A percentile compares a stretch with the other conserved stretches of the same genome.
phyloP scores from a whole-genome alignment of 2,329 filamentous ascomycete genomes.

The Colletotrichum sp. region DNA sequence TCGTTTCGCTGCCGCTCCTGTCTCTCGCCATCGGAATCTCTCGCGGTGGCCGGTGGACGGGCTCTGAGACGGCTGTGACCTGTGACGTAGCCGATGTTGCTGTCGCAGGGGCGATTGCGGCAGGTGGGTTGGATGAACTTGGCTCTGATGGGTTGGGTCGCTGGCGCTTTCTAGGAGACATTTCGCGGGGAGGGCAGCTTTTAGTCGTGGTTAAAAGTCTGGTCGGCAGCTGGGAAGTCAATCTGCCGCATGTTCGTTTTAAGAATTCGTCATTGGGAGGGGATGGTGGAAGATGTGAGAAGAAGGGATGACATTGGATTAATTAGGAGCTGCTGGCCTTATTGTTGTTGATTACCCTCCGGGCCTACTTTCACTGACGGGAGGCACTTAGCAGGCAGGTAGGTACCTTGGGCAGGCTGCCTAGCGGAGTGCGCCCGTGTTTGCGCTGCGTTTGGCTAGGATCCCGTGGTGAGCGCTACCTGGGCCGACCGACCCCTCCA shows the following conservation, averaged over 20 bases:
- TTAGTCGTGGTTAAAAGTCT: not conserved
- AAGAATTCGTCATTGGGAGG: not conserved
- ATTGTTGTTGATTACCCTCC: slow-evolving; percentile 1
- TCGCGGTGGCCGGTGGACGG: slow-evolving; percentile 4
- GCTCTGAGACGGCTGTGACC: slow-evolving; percentile 21
- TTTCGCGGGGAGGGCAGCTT: slow-evolving; percentile 25
- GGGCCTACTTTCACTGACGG: not conserved
- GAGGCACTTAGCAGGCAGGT: not conserved
- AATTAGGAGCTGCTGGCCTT: not conserved
- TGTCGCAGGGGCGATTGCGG: slow-evolving; percentile 19
- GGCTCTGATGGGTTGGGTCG: slow-evolving; percentile 37
- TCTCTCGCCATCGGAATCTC: slow-evolving; percentile 15
- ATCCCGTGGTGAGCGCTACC: not conserved
- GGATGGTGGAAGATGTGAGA: not conserved
- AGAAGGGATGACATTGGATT: not conserved
- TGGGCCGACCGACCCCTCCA: not conserved
- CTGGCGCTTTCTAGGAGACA: slow-evolving; percentile 48
- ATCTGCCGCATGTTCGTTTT: slow-evolving; percentile 19
- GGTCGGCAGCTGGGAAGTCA: slow-evolving; percentile 2
- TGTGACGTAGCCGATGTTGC: slow-evolving; percentile 24
- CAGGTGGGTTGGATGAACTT: slow-evolving; percentile 20
- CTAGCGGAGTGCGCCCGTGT: not conserved
- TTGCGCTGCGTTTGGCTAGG: not conserved
- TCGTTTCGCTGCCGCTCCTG: slow-evolving; percentile 19
- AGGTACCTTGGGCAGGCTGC: not conserved